A percentile compares a stretch with the other conserved stretches of the same genome.
Conservation (phyloP, 139 green algal genomes). For the Deuterostichococcus epilithicus region DNA sequence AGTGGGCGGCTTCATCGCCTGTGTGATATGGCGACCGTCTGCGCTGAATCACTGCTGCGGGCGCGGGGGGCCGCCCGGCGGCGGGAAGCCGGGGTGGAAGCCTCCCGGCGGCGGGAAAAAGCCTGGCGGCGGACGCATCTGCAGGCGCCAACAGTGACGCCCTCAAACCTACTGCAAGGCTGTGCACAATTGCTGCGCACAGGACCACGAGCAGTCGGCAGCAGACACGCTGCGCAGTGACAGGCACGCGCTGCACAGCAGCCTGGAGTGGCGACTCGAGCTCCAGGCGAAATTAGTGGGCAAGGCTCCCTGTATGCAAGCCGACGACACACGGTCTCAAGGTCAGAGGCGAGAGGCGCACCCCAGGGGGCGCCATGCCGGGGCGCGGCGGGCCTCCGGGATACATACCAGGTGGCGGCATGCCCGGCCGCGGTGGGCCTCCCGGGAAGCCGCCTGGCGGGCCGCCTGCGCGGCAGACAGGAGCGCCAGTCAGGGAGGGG, state of each 20-base stretch:
- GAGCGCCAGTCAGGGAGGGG: conserved; percentile 19
- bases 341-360: not conserved
- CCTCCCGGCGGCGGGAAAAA: not conserved
- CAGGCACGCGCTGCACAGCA: not conserved
- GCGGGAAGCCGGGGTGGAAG: not conserved
- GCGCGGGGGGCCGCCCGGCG: not conserved
- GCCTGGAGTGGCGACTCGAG: not conserved
- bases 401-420: conserved; percentile 55
- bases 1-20: too few species aligned
- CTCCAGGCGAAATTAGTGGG: too few species aligned
- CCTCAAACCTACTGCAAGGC: too few species aligned
- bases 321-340: not conserved
- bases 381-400: conserved; percentile 40
- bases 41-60: not conserved
- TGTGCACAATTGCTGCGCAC: not conserved
- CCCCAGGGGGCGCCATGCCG: conserved; percentile 28
- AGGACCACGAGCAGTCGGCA: not conserved
- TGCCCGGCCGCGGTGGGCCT: conserved; percentile 46
- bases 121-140: not conserved
- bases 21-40: too few species aligned
- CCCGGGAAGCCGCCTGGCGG: conserved; percentile 40
- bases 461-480: conserved; percentile 23
- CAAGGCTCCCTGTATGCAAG: not conserved
- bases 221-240: not conserved
- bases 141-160: not conserved